Conservation (phyloP, 2,329 filamentous ascomycete species). For the Apiospora marii region DNA sequence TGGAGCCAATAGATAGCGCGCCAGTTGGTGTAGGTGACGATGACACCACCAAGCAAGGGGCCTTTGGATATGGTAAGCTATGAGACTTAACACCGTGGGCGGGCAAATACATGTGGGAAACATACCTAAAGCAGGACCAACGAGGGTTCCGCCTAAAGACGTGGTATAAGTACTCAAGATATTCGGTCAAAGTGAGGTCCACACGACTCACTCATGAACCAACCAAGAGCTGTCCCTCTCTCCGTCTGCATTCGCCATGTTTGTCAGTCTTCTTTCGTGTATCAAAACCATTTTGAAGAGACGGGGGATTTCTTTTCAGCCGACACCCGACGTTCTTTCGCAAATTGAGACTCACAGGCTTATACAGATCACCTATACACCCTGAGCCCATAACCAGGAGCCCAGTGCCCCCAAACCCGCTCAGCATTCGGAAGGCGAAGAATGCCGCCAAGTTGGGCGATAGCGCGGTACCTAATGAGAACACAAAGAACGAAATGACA, state of each 20-base stretch:
- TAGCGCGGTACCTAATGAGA: conserved; percentile 43
- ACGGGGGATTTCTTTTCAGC: neutral
- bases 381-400: conserved; percentile 50
- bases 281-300: no score
- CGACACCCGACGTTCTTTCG: no score
- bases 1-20: conserved; percentile 44
- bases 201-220: conserved; percentile 12
- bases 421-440: conserved; percentile 44
- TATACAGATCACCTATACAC: conserved; percentile 48
- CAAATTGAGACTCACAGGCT: conserved; percentile 38
- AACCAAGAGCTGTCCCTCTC: conserved; percentile 10
- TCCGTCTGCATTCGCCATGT: neutral
- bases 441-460: conserved; percentile 44
- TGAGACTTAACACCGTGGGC: neutral
- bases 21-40: conserved; percentile 42
- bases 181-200: neutral
- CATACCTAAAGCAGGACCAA: conserved; percentile 51
- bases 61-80: conserved; percentile 30
- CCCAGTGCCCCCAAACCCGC: conserved; percentile 46
- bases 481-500: conserved; percentile 43
- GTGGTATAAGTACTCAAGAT: conserved; percentile 39
- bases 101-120: neutral
- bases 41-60: conserved; percentile 42
- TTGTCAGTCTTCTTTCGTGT: neutral
- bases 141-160: conserved; percentile 50